These are phyloP conservation scores for Fusarium continuum DNA, from an alignment of 2,329 filamentous ascomycete species.

Conservation along the genomic window DNA sequence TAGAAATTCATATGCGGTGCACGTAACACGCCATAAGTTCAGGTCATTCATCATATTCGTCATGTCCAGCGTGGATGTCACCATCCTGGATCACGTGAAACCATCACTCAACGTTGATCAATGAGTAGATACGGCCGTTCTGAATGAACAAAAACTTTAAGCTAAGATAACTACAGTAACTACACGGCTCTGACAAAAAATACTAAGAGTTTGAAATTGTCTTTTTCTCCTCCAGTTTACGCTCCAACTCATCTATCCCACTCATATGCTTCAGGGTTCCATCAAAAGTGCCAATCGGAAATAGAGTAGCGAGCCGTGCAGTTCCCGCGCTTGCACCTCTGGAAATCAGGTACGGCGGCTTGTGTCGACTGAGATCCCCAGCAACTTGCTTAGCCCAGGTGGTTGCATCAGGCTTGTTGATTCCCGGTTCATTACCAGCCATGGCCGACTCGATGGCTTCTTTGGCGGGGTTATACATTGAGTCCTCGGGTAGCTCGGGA, in stretches of 20 bases:
- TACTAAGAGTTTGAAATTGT: neutral
- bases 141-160: no score
- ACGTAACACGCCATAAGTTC: neutral
- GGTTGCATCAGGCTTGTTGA: neutral
- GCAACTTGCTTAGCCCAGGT: constrained; percentile 32
- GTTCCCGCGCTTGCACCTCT: constrained; percentile 14
- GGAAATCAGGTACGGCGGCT: constrained; percentile 20
- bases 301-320: neutral
- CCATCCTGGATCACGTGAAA: constrained; percentile 22
- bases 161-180: no score
- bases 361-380: constrained; percentile 21
- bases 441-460: constrained; percentile 21
- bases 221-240: constrained; percentile 8
- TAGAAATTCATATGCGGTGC: neutral
- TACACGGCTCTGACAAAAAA: no score
- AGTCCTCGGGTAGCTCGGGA: constrained; percentile 5
- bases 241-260: constrained; percentile 27
- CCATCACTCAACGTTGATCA: fast-evolving
- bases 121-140: neutral
- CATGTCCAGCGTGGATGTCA: constrained; percentile 16
- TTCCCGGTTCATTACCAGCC: neutral
- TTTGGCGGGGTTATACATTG: constrained; percentile 29
- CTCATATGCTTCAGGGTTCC: constrained; percentile 11
- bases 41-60: constrained; percentile 14
- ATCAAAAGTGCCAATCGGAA: constrained; percentile 22